phyloP scores from a whole-genome alignment of 257 asterid genomes.

The Penstemon eatonii region DNA sequence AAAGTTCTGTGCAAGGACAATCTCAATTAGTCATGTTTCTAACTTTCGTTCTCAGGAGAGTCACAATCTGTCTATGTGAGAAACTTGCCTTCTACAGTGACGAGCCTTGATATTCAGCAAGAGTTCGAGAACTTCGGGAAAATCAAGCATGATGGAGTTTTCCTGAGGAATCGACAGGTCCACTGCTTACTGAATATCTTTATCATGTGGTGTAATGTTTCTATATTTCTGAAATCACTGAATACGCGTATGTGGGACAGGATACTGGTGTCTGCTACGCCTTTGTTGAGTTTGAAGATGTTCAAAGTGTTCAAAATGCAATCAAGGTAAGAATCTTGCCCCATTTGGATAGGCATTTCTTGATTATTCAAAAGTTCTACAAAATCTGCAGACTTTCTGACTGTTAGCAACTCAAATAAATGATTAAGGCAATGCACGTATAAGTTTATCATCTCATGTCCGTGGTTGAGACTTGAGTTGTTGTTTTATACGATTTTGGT shows the following conservation, averaged over 20 bases:
- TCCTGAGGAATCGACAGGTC: slow-evolving; percentile 69
- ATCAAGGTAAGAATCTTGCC: slow-evolving; percentile 48
- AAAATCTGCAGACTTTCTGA: neutral
- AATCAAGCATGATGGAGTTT: slow-evolving; percentile 76
- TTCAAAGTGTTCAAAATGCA: slow-evolving; percentile 71
- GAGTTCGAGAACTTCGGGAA: slow-evolving; percentile 74
- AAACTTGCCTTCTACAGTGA: slow-evolving; percentile 66
- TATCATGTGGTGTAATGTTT: slow-evolving; percentile 11
- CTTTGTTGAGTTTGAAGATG: slow-evolving; percentile 83
- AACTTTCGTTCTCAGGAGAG: slow-evolving; percentile 47
- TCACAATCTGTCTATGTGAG: slow-evolving; percentile 77
- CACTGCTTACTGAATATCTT: slow-evolving; percentile 18
- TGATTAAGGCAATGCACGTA: neutral
- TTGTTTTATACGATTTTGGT: neutral
- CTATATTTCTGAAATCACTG: slow-evolving; percentile 26
- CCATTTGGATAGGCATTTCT: neutral
- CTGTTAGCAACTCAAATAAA: neutral
- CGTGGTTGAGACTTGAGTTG: neutral
- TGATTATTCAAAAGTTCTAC: neutral
- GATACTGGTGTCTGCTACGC: slow-evolving; percentile 81
- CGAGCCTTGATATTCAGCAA: slow-evolving; percentile 55
- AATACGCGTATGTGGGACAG: slow-evolving; percentile 45
- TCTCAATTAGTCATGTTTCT: neutral
- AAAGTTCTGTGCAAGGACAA: neutral
- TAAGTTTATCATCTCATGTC: neutral